These are phyloP conservation scores for Gillenia trifoliata DNA, from an alignment of 306 rosid genomes.

Conservation along the genomic window DNA sequence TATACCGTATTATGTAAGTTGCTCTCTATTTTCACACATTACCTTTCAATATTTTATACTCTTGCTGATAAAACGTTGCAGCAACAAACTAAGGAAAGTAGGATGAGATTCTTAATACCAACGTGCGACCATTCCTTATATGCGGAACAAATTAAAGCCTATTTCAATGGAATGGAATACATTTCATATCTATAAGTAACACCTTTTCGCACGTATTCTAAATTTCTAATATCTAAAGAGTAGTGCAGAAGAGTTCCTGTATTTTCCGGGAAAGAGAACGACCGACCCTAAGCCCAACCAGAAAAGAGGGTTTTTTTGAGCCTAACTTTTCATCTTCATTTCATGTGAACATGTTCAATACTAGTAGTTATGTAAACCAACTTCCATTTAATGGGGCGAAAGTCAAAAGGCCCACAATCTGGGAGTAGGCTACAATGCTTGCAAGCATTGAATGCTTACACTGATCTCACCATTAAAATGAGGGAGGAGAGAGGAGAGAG, in stretches of 20 bases:
- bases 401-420: neutral
- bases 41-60: no score
- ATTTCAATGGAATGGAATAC: neutral
- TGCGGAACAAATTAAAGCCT: neutral
- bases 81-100: neutral
- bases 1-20: no score
- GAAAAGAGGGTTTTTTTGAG: neutral
- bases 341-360: neutral
- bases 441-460: no score
- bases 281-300: neutral
- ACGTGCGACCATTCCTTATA: constrained; percentile 1
- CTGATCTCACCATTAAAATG: no score
- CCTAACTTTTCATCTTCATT: neutral
- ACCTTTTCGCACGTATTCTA: neutral
- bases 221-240: neutral
- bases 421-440: no score
- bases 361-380: neutral
- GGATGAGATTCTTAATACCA: neutral
- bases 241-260: neutral
- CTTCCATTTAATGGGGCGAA: neutral
- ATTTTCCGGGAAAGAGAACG: constrained; percentile 2
- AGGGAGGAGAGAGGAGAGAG: no score
- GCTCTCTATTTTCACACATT: no score
- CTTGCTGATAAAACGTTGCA: no score
- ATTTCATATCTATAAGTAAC: neutral